Conservation (phyloP, 352 stramenopile species). For the Phytophthora tubulina region DNA sequence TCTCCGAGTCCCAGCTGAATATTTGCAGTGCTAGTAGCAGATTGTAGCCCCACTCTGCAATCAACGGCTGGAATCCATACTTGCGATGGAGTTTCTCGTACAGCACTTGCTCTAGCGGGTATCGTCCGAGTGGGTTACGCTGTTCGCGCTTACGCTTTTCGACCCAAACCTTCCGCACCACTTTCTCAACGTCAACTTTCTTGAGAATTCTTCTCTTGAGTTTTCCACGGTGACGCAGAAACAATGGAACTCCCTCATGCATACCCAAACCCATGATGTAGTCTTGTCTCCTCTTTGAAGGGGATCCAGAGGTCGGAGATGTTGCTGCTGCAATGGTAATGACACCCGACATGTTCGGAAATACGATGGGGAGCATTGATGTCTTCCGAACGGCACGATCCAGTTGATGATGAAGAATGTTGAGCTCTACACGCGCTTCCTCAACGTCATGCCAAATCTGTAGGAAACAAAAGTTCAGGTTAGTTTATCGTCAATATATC, state of each 20-base stretch:
- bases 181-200: constrained; percentile 73
- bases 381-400: constrained; percentile 54
- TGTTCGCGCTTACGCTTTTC: constrained; percentile 78
- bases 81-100: constrained; percentile 85
- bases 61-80: constrained; percentile 83
- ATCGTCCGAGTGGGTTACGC: constrained; percentile 54
- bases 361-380: constrained; percentile 18
- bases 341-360: constrained; percentile 17
- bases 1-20: constrained; percentile 81
- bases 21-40: constrained; percentile 72
- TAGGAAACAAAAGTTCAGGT: not conserved
- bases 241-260: constrained; percentile 69
- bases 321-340: constrained; percentile 27
- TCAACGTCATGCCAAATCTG: constrained; percentile 86
- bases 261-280: constrained; percentile 71
- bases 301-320: constrained; percentile 17
- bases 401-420: constrained; percentile 75
- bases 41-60: constrained; percentile 90
- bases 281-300: constrained; percentile 58
- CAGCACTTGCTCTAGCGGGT: constrained; percentile 71
- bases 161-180: constrained; percentile 78
- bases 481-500: not conserved
- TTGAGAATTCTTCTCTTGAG: constrained; percentile 68
- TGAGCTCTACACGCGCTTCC: constrained; percentile 80
- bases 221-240: constrained; percentile 81